Base-by-base conservation (phyloP, 148 eudicot species). In the Nepenthes mirabilis region DNA sequence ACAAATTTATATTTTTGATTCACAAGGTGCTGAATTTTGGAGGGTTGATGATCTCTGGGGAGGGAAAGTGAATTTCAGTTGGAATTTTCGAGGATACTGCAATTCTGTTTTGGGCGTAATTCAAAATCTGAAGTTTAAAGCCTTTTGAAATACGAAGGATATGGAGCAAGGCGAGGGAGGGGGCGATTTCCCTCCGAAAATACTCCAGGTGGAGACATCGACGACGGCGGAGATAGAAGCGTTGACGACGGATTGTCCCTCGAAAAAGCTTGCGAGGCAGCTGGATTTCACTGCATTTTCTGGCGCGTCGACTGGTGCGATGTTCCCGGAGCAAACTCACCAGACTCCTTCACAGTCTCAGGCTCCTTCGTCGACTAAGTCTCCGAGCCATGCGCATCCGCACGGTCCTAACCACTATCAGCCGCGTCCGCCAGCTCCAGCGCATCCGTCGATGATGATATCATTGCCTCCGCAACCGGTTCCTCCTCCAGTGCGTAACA, bases 231-330 rank as follows among this genome's bases (percentile, higher is more conserved):
- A 52, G 35, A 23, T 43, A 5, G 43, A 1, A 14, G 6, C 71
- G 40, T 52, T 67, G 60, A 55, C 66, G 33, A 47, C 52, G 59
- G 83, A 76, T 66, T 59, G 74, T 2, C 80, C 86, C 57, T 80
- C 79, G 55, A 83, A 80, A 78, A 83, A 77, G 80, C 82, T 77
- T 7, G 83, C 81, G 12, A 72, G 90, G 67, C 95, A 87, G 80
- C 87, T 87, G 14, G 90, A 87, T 74, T 87, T 86, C 57, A 81
- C 77, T 32, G 79, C 70, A 5, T 33, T 55, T 55, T 55, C 58
- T 52, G 55, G 55, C 23, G 32, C 23, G 55, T 1, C 5, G 32
- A 52, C 55, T 3, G 32, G 14, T 14, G 55, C 3, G 55, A 52
- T n/a, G 53, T 50, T 50, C 11, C 55, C 23, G 55, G 55, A 5